A percentile compares a stretch with the other conserved stretches of the same genome.
Conservation (phyloP, 148 eudicot genomes). For the Rheum nobile region DNA sequence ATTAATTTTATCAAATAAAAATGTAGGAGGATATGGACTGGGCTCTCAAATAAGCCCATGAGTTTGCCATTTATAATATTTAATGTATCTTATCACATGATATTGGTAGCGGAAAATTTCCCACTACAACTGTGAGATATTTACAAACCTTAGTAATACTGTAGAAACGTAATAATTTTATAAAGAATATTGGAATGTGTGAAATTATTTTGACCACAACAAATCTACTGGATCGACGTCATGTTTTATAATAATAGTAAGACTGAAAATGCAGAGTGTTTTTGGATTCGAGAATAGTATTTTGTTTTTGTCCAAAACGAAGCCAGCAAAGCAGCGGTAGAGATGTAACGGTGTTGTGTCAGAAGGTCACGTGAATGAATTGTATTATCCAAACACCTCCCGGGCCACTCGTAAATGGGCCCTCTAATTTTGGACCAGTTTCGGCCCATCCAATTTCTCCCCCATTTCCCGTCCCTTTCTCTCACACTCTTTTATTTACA, state of each 20-base stretch:
- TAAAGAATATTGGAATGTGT: too few relatives aligned
- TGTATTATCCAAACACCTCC: not conserved
- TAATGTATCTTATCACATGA: too few relatives aligned
- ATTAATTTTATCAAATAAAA: too few relatives aligned
- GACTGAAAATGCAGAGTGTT: not conserved
- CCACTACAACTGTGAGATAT: too few relatives aligned
- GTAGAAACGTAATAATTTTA: too few relatives aligned
- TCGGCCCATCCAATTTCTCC: not conserved
- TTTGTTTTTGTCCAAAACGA: not conserved
- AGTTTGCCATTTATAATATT: too few relatives aligned
- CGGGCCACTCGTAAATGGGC: not conserved
- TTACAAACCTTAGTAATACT: too few relatives aligned
- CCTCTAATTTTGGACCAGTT: not conserved
- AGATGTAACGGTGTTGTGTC: constrained; percentile 1
- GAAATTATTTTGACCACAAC: too few relatives aligned
- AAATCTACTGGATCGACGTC: not conserved
- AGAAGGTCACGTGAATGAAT: not conserved
- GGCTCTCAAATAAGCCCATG: too few relatives aligned
- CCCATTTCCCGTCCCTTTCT: not conserved
- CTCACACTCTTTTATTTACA: too few relatives aligned
- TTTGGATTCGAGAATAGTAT: not conserved
- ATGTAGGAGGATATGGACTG: too few relatives aligned
- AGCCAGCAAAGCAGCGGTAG: not conserved
- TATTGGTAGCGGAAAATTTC: too few relatives aligned
- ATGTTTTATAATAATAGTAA: not conserved